phyloP scores from a whole-genome alignment of 768 basidiomycete species.

The Leccinum sublutescens region DNA sequence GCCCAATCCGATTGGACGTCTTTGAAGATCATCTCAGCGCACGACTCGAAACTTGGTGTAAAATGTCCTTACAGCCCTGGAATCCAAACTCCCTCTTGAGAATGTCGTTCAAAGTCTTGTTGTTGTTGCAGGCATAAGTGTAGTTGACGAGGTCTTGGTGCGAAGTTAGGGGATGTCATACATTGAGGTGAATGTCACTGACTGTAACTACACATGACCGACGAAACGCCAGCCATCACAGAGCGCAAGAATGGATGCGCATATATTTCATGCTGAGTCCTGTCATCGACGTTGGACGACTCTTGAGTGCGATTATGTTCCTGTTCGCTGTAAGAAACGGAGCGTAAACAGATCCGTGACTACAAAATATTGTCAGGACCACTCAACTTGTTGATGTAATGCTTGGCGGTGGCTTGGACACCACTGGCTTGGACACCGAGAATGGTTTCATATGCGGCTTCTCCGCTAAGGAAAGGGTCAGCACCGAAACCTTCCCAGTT shows the following conservation, averaged over 20 bases:
- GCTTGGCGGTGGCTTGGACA: slow-evolving; percentile 86
- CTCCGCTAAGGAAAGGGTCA: slow-evolving; percentile 83
- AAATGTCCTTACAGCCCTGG: slow-evolving; percentile 48
- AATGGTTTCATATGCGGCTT: slow-evolving; percentile 73
- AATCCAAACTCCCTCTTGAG: slow-evolving; percentile 67
- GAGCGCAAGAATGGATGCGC: slow-evolving; percentile 55
- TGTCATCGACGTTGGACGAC: slow-evolving; percentile 41
- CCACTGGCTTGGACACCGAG: slow-evolving; percentile 79
- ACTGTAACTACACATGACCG: slow-evolving; percentile 68
- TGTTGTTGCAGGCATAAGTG: slow-evolving; percentile 63
- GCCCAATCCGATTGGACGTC: slow-evolving; percentile 62
- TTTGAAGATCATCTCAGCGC: slow-evolving; percentile 15
- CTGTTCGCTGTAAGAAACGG: slow-evolving; percentile 30
- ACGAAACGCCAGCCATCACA: slow-evolving; percentile 62
- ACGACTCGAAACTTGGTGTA: not conserved
- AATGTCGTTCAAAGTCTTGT: slow-evolving; percentile 56
- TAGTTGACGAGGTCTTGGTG: slow-evolving; percentile 51
- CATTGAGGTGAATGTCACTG: not conserved
- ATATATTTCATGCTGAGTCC: slow-evolving; percentile 56
- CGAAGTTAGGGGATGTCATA: slow-evolving; percentile 1
- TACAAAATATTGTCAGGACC: too few relatives aligned
- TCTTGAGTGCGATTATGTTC: slow-evolving; percentile 34
- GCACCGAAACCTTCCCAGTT: slow-evolving; percentile 97
- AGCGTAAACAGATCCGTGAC: too few relatives aligned
- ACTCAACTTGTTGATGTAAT: slow-evolving; percentile 69